Conservation (phyloP, 306 rosid genomes). For the Clitoria ternatea region DNA sequence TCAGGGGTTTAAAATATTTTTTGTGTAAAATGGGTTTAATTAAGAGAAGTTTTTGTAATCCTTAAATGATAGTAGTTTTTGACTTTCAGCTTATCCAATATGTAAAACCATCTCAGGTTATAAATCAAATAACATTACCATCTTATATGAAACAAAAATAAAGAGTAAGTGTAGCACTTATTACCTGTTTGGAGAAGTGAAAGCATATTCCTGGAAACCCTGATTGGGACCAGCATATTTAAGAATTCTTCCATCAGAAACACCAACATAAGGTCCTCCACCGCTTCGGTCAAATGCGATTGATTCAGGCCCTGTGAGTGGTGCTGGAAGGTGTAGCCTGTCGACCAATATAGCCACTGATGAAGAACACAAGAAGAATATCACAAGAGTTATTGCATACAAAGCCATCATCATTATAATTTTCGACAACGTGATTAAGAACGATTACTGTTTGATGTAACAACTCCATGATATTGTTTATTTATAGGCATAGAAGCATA, state of each 20-base stretch:
- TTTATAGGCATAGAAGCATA: not conserved
- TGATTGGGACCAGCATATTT: slow-evolving; percentile 1
- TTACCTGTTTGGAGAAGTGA: slow-evolving; percentile 42
- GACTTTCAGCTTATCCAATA: too few relatives aligned
- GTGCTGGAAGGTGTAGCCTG: slow-evolving; percentile 32
- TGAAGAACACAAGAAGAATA: slow-evolving; percentile 14
- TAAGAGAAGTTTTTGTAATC: too few relatives aligned
- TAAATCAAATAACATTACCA: too few relatives aligned
- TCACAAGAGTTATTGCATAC: not conserved
- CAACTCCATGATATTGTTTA: not conserved
- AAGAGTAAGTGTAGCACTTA: too few relatives aligned
- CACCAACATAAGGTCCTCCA: slow-evolving; percentile 37
- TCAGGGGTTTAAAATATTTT: too few relatives aligned
- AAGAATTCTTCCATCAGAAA: slow-evolving; percentile 43
- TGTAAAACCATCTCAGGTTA: too few relatives aligned
- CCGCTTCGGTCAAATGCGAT: slow-evolving; percentile 30
- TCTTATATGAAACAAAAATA: too few relatives aligned
- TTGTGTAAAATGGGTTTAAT: too few relatives aligned
- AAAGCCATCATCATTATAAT: not conserved
- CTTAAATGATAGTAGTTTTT: too few relatives aligned
- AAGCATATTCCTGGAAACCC: slow-evolving; percentile 33
- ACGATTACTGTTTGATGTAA: not conserved
- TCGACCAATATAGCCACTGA: slow-evolving; percentile 6
- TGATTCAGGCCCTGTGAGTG: slow-evolving; percentile 36
- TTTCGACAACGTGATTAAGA: slow-evolving; percentile 1